These are phyloP conservation scores for Phytophthora foliorum DNA, from an alignment of 352 stramenopile genomes.

Conservation along the genomic window DNA sequence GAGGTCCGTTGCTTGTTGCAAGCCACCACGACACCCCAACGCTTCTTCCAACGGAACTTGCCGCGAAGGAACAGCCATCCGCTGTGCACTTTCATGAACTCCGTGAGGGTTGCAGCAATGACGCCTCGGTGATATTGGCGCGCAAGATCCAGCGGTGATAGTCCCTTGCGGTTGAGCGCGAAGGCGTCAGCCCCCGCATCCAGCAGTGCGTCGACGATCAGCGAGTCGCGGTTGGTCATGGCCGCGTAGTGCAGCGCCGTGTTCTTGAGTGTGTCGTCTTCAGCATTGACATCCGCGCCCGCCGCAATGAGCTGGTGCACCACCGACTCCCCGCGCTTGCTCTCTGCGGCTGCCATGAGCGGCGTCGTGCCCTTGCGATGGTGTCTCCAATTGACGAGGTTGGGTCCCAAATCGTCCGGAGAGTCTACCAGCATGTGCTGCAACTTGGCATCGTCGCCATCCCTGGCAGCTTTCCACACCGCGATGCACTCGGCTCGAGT, in stretches of 20 bases:
- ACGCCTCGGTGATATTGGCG: conserved; percentile 49
- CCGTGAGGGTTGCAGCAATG: conserved; percentile 49
- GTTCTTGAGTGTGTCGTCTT: conserved; percentile 54
- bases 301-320: conserved; percentile 49
- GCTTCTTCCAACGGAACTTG: conserved; percentile 64
- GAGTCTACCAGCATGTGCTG: conserved; percentile 34
- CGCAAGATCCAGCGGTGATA: conserved; percentile 69
- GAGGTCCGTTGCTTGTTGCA: conserved; percentile 57
- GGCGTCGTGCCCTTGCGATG: conserved; percentile 61
- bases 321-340: conserved; percentile 26
- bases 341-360: conserved; percentile 69
- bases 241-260: conserved; percentile 79
- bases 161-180: conserved; percentile 62
- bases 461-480: conserved; percentile 46
- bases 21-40: conserved; percentile 69
- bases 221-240: conserved; percentile 52
- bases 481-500: conserved; percentile 42
- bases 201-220: conserved; percentile 60
- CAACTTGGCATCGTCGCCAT: conserved; percentile 36
- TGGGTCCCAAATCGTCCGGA: conserved; percentile 31
- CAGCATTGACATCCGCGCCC: conserved; percentile 59
- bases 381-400: conserved; percentile 49
- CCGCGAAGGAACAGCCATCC: conserved; percentile 66
- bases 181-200: conserved; percentile 56
- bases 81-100: conserved; percentile 61